Percentiles rank a stretch among this genome's conserved stretches.
Conservation (phyloP, 768 basidiomycete species). For the Phanerochaete sordida region DNA sequence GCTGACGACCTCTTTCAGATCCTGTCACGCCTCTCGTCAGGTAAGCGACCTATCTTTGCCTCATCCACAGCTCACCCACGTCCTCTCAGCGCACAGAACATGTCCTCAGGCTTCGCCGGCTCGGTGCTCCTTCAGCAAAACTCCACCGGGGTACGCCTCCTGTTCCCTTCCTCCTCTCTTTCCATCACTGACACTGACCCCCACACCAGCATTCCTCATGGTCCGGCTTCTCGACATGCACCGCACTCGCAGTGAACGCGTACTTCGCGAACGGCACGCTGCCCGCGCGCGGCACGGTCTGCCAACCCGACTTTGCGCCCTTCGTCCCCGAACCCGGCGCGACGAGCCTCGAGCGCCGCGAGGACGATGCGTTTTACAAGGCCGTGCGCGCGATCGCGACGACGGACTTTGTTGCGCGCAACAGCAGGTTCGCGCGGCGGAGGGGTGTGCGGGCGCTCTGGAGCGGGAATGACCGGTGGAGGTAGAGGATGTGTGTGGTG, state of each 20-base stretch:
- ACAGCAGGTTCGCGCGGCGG: too few species aligned
- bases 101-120: constrained; percentile 2
- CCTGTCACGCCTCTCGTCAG: not conserved
- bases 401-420: too few species aligned
- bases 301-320: constrained; percentile 26
- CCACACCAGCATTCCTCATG: constrained; percentile 6
- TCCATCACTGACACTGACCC: not conserved
- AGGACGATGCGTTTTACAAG: too few species aligned
- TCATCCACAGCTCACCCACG: not conserved
- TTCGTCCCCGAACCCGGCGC: too few species aligned
- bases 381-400: too few species aligned
- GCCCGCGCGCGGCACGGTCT: constrained; percentile 38
- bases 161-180: not conserved
- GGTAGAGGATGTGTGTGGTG: too few species aligned
- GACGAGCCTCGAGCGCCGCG: too few species aligned
- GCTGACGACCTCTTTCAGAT: not conserved
- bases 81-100: not conserved
- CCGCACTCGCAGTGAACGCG: constrained; percentile 29
- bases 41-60: not conserved
- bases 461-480: too few species aligned
- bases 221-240: constrained; percentile 29
- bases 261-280: constrained; percentile 41
- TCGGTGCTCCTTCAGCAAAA: constrained; percentile 3
- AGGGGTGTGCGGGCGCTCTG: too few species aligned
- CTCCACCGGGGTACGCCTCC: constrained; percentile 4